phyloP scores from a whole-genome alignment of 73 alveolate species.

The Tetrahymena thermophila region DNA sequence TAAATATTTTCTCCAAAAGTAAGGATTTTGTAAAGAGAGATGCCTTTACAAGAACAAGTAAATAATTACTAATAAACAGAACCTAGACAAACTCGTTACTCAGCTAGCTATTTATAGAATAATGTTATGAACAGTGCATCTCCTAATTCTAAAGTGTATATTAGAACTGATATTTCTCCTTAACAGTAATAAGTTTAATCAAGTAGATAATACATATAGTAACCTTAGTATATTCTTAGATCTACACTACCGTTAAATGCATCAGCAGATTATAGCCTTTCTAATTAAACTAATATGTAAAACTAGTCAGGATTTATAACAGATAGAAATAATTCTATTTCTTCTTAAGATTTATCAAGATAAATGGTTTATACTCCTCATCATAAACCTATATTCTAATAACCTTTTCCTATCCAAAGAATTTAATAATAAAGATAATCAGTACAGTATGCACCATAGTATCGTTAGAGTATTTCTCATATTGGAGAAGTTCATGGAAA shows the following conservation, averaged over 20 bases:
- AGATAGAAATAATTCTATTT: not conserved
- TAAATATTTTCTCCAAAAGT: not conserved
- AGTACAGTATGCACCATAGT: not conserved
- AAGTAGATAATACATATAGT: not conserved
- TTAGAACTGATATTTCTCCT: not conserved
- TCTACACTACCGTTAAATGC: not conserved
- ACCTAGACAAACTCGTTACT: not conserved
- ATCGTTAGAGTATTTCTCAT: not conserved
- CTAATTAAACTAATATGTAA: not conserved
- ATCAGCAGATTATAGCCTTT: not conserved
- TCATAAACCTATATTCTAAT: not conserved
- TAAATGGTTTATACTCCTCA: not conserved
- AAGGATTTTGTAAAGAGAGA: not conserved
- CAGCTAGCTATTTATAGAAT: not conserved
- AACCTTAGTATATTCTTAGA: not conserved
- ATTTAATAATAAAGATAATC: not conserved
- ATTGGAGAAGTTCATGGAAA: not conserved
- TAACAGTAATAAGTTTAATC: not conserved
- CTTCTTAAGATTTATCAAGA: not conserved
- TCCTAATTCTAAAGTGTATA: not conserved
- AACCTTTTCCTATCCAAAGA: not conserved
- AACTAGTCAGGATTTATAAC: not conserved
- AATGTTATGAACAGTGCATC: not conserved
- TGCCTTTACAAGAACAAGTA: not conserved
- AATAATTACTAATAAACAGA: not conserved